phyloP scores from a whole-genome alignment of 2,329 filamentous ascomycete species.

The Endothia cerciana region DNA sequence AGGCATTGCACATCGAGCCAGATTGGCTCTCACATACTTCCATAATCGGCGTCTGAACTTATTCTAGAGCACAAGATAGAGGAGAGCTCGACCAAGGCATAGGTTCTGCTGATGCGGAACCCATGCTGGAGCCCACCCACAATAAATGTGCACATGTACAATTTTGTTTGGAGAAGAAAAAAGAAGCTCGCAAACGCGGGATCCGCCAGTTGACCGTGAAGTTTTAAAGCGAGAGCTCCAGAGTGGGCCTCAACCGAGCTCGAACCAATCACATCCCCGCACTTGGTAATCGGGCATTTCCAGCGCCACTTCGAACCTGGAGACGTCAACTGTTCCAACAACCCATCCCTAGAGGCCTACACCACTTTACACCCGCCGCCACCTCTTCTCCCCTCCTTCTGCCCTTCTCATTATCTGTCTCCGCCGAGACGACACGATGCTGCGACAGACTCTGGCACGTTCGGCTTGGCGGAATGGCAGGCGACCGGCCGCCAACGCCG shows the following conservation, averaged over 20 bases:
- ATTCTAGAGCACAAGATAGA: slow-evolving; percentile 74
- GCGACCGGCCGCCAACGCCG: slow-evolving; percentile 58
- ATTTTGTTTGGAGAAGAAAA: slow-evolving; percentile 53
- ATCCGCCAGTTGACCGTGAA: slow-evolving; percentile 30
- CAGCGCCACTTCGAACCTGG: slow-evolving; percentile 41
- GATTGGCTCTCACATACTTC: slow-evolving; percentile 67
- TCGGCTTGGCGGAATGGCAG: slow-evolving; percentile 69
- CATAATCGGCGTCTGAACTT: slow-evolving; percentile 67
- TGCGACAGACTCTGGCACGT: slow-evolving; percentile 69
- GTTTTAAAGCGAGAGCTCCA: slow-evolving; percentile 26
- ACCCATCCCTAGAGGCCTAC: slow-evolving; percentile 43
- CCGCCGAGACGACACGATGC: slow-evolving; percentile 68
- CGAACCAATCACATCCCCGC: slow-evolving; percentile 46
- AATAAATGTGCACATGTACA: slow-evolving; percentile 75
- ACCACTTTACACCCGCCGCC: slow-evolving; percentile 28
- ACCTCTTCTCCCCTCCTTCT: slow-evolving; percentile 40
- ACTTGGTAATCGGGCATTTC: slow-evolving; percentile 47
- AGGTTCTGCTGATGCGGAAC: slow-evolving; percentile 42
- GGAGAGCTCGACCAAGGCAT: slow-evolving; percentile 65
- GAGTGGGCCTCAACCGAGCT: slow-evolving; percentile 25
- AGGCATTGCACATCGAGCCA: slow-evolving; percentile 65
- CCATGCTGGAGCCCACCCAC: slow-evolving; percentile 67
- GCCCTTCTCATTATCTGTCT: slow-evolving; percentile 40
- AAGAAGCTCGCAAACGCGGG: slow-evolving; percentile 30
- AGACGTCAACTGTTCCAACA: slow-evolving; percentile 31